Percentiles rank a stretch among this genome's conserved stretches.
These are phyloP conservation scores for Aureoboletus auriporus DNA, from an alignment of 768 basidiomycete species.

Conservation along the genomic window DNA sequence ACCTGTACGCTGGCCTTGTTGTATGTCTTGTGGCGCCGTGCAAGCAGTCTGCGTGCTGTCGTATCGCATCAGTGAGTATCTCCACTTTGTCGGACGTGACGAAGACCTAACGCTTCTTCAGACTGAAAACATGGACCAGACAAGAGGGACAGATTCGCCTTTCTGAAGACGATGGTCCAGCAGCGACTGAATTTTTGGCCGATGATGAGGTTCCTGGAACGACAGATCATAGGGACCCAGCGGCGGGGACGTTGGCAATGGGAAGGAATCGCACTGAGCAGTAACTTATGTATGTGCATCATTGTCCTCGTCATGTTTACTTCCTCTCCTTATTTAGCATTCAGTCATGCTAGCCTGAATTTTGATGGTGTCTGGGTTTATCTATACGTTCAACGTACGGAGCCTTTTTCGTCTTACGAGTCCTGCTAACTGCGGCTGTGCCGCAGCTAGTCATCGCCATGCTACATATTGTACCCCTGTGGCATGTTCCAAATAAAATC, in stretches of 20 bases:
- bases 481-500: not conserved
- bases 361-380: not conserved
- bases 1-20: conserved; percentile 53
- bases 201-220: conserved; percentile 48
- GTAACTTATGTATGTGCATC: not conserved
- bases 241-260: conserved; percentile 1
- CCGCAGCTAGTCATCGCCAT: not conserved
- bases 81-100: not conserved
- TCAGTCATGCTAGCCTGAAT: not conserved
- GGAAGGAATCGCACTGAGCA: not conserved
- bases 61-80: conserved; percentile 58
- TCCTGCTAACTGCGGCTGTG: not conserved
- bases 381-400: conserved; percentile 5
- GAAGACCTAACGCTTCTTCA: conserved; percentile 21
- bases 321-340: not conserved
- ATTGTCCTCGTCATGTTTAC: not conserved
- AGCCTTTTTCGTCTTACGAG: not conserved
- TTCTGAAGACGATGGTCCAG: conserved; percentile 67
- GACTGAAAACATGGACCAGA: conserved; percentile 53
- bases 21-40: conserved; percentile 62
- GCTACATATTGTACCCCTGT: not conserved
- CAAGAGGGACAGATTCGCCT: conserved; percentile 60
- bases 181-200: conserved; percentile 63
- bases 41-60: conserved; percentile 49
- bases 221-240: conserved; percentile 26